phyloP scores from a whole-genome alignment of 225 moss, liverwort and hornwort species.

The Pseudisothecium myosuroides region DNA sequence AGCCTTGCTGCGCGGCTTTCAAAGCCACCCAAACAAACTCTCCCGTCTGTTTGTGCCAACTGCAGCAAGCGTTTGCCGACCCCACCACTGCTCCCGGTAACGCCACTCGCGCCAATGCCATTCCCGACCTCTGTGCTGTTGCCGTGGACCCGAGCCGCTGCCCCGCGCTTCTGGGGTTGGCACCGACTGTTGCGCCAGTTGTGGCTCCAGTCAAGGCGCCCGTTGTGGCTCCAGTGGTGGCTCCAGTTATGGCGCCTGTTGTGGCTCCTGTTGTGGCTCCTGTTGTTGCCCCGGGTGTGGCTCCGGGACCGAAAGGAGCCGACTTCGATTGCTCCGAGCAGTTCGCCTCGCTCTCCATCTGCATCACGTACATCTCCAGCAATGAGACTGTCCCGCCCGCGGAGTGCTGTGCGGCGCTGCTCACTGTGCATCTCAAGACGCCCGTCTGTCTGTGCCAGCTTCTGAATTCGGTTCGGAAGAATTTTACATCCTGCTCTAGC shows the following conservation, averaged over 20 bases:
- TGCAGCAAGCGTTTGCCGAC: constrained; percentile 9
- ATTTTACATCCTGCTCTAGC: neutral
- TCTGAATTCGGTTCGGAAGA: neutral
- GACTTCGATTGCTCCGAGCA: constrained; percentile 16
- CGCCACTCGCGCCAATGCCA: constrained; percentile 6
- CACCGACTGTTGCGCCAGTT: neutral
- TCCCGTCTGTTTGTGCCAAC: constrained; percentile 35
- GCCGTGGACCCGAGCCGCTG: constrained; percentile 4
- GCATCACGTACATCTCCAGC: constrained; percentile 14
- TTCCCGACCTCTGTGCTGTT: constrained; percentile 18
- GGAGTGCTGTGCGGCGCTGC: constrained; percentile 18
- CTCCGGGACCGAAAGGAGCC: neutral
- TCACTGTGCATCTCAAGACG: neutral
- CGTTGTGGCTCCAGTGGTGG: neutral
- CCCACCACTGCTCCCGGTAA: constrained; percentile 13
- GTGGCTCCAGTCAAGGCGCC: neutral
- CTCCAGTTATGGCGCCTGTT: neutral
- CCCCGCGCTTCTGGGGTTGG: constrained; percentile 12
- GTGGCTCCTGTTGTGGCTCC: neutral
- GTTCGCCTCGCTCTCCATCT: constrained; percentile 1
- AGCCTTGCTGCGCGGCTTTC: constrained; percentile 23
- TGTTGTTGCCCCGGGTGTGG: neutral
- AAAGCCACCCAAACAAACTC: neutral
- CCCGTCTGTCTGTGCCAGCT: constrained; percentile 37
- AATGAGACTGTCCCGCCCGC: neutral